Conservation (phyloP, 345 rosid species). For the Salix suchowensis region DNA sequence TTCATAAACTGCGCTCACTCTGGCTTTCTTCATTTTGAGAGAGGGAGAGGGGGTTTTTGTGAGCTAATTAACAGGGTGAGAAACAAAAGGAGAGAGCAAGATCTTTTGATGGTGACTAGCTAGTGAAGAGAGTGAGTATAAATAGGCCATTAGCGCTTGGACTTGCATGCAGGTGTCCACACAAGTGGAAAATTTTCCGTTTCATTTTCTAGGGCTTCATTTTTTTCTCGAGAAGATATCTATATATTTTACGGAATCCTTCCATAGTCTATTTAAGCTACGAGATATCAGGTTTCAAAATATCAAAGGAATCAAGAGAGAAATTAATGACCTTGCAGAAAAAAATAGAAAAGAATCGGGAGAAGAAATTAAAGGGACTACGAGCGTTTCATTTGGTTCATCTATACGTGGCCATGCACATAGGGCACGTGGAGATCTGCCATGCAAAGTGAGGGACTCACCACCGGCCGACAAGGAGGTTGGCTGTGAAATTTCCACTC, state of each 20-base stretch:
- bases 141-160: not conserved
- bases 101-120: not conserved
- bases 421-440: conserved; percentile 12
- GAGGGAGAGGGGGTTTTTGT: not conserved
- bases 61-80: not conserved
- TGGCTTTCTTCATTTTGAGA: not conserved
- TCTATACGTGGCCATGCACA: conserved; percentile 16
- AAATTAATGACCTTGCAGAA: not conserved
- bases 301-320: no score
- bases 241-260: not conserved
- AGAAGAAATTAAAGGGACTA: not conserved
- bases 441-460: conserved; percentile 8
- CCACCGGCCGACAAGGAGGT: conserved; percentile 3
- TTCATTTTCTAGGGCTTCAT: not conserved
- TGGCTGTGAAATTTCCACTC: not conserved
- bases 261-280: not conserved
- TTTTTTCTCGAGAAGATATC: not conserved
- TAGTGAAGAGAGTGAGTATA: not conserved
- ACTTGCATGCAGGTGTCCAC: not conserved
- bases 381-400: not conserved
- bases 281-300: not conserved
- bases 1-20: not conserved
- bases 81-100: not conserved
- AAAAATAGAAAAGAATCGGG: not conserved
- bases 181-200: not conserved